phyloP scores from a whole-genome alignment of 306 rosid genomes.

The Dicorynia guianensis region DNA sequence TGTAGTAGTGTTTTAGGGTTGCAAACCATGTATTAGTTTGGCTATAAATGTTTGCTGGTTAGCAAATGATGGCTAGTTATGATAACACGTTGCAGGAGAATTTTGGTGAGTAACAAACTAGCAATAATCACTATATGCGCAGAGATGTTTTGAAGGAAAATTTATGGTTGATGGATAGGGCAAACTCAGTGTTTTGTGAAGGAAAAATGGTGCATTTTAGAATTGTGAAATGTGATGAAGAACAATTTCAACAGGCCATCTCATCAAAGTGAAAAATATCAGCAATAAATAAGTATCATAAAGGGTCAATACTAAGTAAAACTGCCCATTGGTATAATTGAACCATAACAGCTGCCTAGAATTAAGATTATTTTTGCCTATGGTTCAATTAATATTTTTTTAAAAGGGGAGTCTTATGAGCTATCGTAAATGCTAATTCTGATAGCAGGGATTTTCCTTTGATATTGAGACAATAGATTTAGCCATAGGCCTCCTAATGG shows the following conservation, averaged over 20 bases:
- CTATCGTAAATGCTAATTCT: background rate
- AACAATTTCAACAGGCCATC: no score
- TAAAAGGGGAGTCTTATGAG: background rate
- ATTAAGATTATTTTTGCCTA: background rate
- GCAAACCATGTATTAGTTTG: no score
- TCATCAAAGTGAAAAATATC: no score
- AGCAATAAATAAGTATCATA: no score
- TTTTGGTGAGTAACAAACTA: no score
- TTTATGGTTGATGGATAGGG: background rate
- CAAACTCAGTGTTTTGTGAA: background rate
- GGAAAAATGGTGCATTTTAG: slow-evolving; percentile 6
- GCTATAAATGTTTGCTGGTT: no score
- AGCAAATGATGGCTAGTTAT: no score
- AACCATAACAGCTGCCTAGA: background rate
- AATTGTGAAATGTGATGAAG: background rate
- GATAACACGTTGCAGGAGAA: no score
- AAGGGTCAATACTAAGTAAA: background rate
- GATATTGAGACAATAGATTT: background rate
- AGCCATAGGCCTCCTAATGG: background rate
- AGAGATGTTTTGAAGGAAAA: background rate
- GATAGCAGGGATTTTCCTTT: background rate
- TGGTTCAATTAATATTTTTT: background rate
- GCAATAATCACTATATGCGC: no score
- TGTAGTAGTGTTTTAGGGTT: no score
- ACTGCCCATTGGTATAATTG: background rate